phyloP scores from a whole-genome alignment of 2,329 filamentous ascomycete species.

The Ceratocystis huliohia region DNA sequence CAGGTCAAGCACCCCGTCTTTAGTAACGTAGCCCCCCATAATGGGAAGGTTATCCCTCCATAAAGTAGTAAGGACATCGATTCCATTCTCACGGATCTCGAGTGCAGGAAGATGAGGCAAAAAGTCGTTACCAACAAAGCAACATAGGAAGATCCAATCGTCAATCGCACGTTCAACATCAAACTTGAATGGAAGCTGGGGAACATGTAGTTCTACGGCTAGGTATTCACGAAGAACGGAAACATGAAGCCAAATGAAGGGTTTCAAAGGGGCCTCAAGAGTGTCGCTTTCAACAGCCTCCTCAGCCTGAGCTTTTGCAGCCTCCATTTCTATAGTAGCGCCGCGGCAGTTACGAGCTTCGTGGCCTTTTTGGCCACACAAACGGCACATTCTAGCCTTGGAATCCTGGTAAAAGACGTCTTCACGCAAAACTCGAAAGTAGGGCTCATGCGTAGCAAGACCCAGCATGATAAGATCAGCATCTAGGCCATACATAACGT shows the following conservation, averaged over 20 bases:
- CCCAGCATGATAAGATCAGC: conserved; percentile 98
- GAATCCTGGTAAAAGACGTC: conserved; percentile 90
- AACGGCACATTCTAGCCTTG: conserved; percentile 66
- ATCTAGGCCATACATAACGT: conserved; percentile 96
- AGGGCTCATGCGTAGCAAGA: conserved; percentile 89
- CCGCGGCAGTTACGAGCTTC: conserved; percentile 77
- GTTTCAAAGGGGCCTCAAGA: conserved; percentile 46
- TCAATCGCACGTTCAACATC: conserved; percentile 89
- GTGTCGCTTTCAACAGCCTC: conserved; percentile 32
- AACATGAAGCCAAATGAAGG: conserved; percentile 97
- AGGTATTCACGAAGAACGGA: conserved; percentile 85
- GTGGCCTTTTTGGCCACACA: conserved; percentile 88
- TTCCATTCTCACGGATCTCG: conserved; percentile 93
- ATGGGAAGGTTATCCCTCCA: conserved; percentile 84
- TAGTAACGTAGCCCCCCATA: conserved; percentile 94
- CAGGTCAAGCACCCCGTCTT: conserved; percentile 85
- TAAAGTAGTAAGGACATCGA: conserved; percentile 90
- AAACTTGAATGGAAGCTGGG: conserved; percentile 72
- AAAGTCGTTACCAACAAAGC: conserved; percentile 98
- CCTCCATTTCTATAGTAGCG: conserved; percentile 60
- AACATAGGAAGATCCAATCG: conserved; percentile 99
- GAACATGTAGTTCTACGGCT: conserved; percentile 74
- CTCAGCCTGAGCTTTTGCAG: conserved; percentile 19
- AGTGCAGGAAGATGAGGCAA: conserved; percentile 92
- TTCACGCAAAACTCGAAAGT: conserved; percentile 91